phyloP scores from a whole-genome alignment of 2,329 filamentous ascomycete species.

The Pseudogymnoascus sp. region DNA sequence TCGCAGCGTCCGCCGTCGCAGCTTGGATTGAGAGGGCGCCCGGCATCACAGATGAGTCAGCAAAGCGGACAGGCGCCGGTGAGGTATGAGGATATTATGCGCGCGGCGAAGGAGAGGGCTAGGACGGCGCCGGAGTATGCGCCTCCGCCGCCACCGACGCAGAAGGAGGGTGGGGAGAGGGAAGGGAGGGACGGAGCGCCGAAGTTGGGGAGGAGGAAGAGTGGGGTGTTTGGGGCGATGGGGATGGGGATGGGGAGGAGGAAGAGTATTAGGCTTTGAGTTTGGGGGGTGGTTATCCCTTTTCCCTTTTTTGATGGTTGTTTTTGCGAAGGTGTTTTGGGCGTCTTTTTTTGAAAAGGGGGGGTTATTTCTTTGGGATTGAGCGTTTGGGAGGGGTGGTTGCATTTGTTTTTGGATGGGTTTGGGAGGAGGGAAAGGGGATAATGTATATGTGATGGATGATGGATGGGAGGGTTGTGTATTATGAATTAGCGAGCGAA shows the following conservation, averaged over 20 bases:
- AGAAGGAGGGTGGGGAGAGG: neutral
- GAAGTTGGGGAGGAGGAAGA: conserved; percentile 1
- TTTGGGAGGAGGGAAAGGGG: too few relatives aligned
- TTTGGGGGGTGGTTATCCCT: neutral
- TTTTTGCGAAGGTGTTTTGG: neutral
- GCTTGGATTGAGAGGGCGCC: neutral
- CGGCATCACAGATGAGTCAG: neutral
- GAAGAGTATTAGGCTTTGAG: conserved; percentile 5
- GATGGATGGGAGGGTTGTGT: neutral
- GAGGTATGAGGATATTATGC: neutral
- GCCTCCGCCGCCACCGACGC: neutral
- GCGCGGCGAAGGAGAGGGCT: neutral
- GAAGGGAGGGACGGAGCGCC: neutral
- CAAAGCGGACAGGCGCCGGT: neutral
- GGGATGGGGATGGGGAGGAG: neutral
- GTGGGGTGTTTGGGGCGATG: conserved; percentile 1
- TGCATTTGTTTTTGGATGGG: neutral
- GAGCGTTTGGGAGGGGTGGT: neutral
- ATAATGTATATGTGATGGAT: neutral
- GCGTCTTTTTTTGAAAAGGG: neutral
- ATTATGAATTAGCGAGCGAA: conserved; percentile 1
- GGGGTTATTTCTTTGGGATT: neutral
- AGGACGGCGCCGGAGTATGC: neutral
- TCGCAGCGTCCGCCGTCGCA: neutral
- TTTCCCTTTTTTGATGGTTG: neutral